Evolutionary conservation across 2,329 filamentous ascomycete genomes (phyloP).

Genomic region (Aspergillus luchuensis): DNA sequence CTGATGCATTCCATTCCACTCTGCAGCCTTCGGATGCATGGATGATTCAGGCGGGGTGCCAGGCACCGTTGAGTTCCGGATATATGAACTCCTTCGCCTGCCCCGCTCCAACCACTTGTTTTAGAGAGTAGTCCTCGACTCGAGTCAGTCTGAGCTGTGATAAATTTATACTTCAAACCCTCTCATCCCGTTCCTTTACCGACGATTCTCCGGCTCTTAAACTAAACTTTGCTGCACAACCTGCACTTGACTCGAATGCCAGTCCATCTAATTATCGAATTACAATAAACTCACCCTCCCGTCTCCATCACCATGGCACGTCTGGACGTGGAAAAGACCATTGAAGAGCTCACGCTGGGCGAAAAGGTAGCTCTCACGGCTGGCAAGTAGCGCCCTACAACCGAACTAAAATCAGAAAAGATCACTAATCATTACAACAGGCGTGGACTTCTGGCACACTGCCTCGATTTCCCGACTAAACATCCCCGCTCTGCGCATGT

Average conservation of each 20-base stretch:
- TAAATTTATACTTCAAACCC: background rate
- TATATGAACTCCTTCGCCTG: background rate
- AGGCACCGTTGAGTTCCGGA: background rate
- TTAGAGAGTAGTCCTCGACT: too few species aligned
- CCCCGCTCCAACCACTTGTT: background rate
- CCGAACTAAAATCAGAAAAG: background rate
- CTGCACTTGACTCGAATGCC: too few species aligned
- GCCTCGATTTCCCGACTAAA: constrained; percentile 63
- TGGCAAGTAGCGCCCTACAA: constrained; percentile 28
- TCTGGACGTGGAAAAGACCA: constrained; percentile 50
- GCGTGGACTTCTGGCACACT: constrained; percentile 68
- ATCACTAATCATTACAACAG: constrained; percentile 19
- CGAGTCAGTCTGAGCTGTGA: too few species aligned
- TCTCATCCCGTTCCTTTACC: background rate
- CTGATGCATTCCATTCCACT: background rate
- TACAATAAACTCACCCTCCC: background rate
- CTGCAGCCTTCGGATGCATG: background rate
- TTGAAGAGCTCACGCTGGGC: constrained; percentile 56
- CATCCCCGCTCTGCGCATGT: constrained; percentile 66
- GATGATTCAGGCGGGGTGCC: background rate
- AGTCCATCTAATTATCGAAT: too few species aligned
- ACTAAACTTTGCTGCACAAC: too few species aligned
- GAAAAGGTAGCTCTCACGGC: constrained; percentile 57
- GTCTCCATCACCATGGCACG: constrained; percentile 31
- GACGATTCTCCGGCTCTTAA: too few species aligned